Evolutionary conservation across 345 rosid genomes (phyloP).

Genomic region (Eucalyptus regnans): DNA sequence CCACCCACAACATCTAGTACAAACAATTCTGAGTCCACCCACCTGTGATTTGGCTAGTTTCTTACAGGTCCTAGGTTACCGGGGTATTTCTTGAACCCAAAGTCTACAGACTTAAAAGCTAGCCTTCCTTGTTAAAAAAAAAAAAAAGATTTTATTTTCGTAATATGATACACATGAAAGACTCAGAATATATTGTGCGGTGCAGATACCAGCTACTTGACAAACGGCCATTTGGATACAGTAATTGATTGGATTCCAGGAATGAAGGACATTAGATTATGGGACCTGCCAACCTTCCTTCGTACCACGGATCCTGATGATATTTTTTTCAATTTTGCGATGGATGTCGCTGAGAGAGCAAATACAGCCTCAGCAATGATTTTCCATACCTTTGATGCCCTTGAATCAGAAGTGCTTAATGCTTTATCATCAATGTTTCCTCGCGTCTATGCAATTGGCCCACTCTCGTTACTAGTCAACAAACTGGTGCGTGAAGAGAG

Average conservation of each 20-base stretch:
- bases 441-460: not conserved
- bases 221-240: not conserved
- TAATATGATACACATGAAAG: not conserved
- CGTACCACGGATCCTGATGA: not conserved
- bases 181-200: not conserved
- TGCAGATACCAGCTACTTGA: constrained; percentile 4
- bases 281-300: not conserved
- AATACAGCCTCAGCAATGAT: not conserved
- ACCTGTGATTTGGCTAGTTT: not conserved
- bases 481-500: not conserved
- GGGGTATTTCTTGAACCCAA: not conserved
- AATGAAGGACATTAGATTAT: not conserved
- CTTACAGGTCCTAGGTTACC: not conserved
- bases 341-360: not conserved
- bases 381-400: not conserved
- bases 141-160: accelerated
- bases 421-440: not conserved
- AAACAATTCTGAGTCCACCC: not conserved
- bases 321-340: not conserved
- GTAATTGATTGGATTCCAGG: not conserved
- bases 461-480: not conserved
- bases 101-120: not conserved
- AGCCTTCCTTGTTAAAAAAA: not conserved
- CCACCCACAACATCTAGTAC: not conserved
- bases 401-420: not conserved